Conservation (phyloP, 2,329 filamentous ascomycete species). For the Plenodomus lindquistii region DNA sequence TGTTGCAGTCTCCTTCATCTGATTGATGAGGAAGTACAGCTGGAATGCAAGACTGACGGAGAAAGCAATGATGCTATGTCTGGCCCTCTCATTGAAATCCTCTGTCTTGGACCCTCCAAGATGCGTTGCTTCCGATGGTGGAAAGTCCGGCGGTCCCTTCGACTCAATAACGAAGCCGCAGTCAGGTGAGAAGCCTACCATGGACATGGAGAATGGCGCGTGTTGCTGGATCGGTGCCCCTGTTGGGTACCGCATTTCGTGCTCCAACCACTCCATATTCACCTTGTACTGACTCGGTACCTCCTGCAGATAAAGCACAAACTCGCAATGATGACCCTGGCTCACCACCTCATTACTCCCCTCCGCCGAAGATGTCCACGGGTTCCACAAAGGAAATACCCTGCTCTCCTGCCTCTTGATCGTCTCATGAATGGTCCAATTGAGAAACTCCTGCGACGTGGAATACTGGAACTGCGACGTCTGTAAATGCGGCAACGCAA, state of each 20-base stretch:
- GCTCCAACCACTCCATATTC: conserved; percentile 58
- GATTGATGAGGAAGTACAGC: conserved; percentile 60
- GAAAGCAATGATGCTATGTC: conserved; percentile 58
- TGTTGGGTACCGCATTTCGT: conserved; percentile 62
- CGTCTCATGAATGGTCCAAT: conserved; percentile 69
- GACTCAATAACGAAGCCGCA: conserved; percentile 68
- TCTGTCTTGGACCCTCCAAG: conserved; percentile 62
- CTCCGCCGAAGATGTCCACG: conserved; percentile 75
- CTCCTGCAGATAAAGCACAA: conserved; percentile 82
- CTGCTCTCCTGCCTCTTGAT: conserved; percentile 69
- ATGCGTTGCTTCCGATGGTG: conserved; percentile 57
- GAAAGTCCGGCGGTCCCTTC: conserved; percentile 60
- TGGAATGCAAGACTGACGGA: conserved; percentile 56
- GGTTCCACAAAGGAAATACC: conserved; percentile 58
- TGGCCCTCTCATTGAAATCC: conserved; percentile 56
- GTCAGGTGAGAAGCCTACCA: conserved; percentile 66
- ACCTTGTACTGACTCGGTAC: conserved; percentile 23
- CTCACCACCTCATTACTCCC: conserved; percentile 59
- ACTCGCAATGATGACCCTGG: conserved; percentile 83
- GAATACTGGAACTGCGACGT: conserved; percentile 60
- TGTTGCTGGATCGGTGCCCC: conserved; percentile 58
- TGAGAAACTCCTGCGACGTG: conserved; percentile 61
- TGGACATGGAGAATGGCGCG: conserved; percentile 61
- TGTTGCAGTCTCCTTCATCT: conserved; percentile 67
- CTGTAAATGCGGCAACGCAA: conserved; percentile 82